Base-by-base conservation (phyloP, 2,329 filamentous ascomycete genomes). In the Colletotrichum salicis region DNA sequence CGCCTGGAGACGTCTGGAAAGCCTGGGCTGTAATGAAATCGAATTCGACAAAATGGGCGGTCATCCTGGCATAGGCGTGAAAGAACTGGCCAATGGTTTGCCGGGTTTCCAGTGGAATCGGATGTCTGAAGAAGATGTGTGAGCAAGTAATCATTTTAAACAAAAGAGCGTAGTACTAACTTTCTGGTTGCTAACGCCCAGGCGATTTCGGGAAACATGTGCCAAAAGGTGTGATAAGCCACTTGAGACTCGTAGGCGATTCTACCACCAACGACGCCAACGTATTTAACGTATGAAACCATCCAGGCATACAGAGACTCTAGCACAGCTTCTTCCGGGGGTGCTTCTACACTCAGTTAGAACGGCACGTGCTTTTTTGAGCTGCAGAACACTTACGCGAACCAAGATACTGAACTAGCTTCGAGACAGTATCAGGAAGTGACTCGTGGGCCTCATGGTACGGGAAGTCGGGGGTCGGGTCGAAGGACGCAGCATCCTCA, bases 191-290 rank as follows among this genome's bases (percentile, higher is more conserved):
- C 79, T 27, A 86, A 76, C 10, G 77, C 77, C 77, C 79, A 83
- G 22, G 89, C 80, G 11, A 91, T 75, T 0, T 87, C 85, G 0
- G 89, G 88, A 31, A 91, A 82, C 3, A 78, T 72, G 37, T 78
- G 74, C 89, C 89, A 92, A 74, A 91, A 87, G 4, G 80, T 76
- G 41, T 77, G 81, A 69, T 90, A 80, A 37, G 81, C 80, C 19
- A 78, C 79, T 67, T 84, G 86, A 2, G 85, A 84, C 31, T 85
- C 80, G n/a, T 84, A 77, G 6, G 85, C 81, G 3, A 76, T 75
- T 12, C 80, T 77, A 29, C 79, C 76, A 4, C 82, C 76, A 22
- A 80, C 80, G 24, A 76, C 75, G 41, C 76, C 77, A 45, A 83
- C 82, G 74, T 83, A 86, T 27, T 72, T 73, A 27, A 90, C 74